phyloP scores from a whole-genome alignment of 352 stramenopile species.

The Pythium coloratum region DNA sequence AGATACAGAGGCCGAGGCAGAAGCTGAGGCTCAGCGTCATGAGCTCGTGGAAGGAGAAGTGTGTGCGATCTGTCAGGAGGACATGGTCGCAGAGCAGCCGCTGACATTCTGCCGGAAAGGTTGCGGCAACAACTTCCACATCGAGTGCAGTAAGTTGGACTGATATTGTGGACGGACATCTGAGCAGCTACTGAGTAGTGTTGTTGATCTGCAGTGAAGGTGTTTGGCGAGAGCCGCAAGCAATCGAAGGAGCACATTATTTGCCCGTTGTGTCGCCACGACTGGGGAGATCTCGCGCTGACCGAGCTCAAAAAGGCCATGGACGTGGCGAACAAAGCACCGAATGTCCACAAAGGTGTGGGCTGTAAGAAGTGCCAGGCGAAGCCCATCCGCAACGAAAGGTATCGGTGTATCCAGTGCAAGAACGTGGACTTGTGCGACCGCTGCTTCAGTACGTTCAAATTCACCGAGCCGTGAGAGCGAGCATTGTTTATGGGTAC shows the following conservation, averaged over 20 bases:
- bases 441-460: slow-evolving; percentile 68
- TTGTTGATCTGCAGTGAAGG: slow-evolving; percentile 53
- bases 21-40: slow-evolving; percentile 51
- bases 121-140: slow-evolving; percentile 77
- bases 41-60: slow-evolving; percentile 74
- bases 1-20: slow-evolving; percentile 20
- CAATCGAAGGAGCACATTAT: slow-evolving; percentile 86
- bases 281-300: slow-evolving; percentile 73
- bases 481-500: not conserved
- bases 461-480: not conserved
- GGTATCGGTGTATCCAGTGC: slow-evolving; percentile 81
- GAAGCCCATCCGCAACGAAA: slow-evolving; percentile 74
- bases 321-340: slow-evolving; percentile 66
- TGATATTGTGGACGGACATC: not conserved
- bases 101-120: slow-evolving; percentile 80
- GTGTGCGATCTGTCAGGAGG: slow-evolving; percentile 84
- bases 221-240: slow-evolving; percentile 77
- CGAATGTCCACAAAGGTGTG: slow-evolving; percentile 71
- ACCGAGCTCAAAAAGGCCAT: slow-evolving; percentile 69
- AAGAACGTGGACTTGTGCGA: slow-evolving; percentile 74
- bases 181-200: not conserved
- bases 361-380: slow-evolving; percentile 72
- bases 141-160: slow-evolving; percentile 54
- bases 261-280: slow-evolving; percentile 79
- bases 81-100: slow-evolving; percentile 60